These are phyloP conservation scores for Erodium maritimum DNA, from an alignment of 345 rosid species.

Conservation along the genomic window DNA sequence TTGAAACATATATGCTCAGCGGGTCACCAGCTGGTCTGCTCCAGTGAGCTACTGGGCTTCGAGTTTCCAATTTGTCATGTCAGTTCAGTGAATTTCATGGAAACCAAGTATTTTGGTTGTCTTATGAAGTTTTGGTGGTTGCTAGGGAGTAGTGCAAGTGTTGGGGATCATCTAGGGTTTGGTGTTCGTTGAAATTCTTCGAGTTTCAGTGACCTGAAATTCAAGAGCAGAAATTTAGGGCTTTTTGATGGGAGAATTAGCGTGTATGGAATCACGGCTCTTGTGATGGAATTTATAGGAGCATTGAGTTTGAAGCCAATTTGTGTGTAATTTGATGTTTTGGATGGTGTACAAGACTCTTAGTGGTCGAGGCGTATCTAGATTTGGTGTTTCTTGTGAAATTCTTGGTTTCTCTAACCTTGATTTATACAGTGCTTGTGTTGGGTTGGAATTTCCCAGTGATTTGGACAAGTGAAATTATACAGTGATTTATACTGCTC, in stretches of 20 bases:
- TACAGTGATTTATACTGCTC: constrained; percentile 19
- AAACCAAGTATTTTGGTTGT: constrained; percentile 11
- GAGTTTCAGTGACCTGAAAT: neutral
- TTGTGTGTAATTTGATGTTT: neutral
- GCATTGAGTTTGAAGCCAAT: too few relatives aligned
- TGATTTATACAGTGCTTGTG: neutral
- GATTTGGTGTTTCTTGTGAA: neutral
- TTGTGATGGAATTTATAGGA: neutral
- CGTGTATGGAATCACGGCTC: neutral
- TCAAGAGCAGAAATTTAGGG: constrained; percentile 4
- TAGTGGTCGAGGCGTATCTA: neutral
- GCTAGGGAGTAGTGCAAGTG: constrained; percentile 4
- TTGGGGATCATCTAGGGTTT: constrained; percentile 15
- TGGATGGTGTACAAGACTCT: neutral
- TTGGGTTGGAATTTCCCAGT: neutral
- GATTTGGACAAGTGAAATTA: constrained; percentile 12
- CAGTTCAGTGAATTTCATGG: constrained; percentile 4
- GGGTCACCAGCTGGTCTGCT: neutral
- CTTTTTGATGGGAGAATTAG: constrained; percentile 4
- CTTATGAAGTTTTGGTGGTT: constrained; percentile 3
- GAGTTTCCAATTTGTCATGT: neutral
- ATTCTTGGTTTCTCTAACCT: neutral
- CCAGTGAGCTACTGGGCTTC: neutral
- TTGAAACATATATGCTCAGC: neutral
- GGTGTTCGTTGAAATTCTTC: constrained; percentile 6